These are phyloP conservation scores for Termitomyces sp. DNA, from an alignment of 768 basidiomycete species.

Conservation along the genomic window DNA sequence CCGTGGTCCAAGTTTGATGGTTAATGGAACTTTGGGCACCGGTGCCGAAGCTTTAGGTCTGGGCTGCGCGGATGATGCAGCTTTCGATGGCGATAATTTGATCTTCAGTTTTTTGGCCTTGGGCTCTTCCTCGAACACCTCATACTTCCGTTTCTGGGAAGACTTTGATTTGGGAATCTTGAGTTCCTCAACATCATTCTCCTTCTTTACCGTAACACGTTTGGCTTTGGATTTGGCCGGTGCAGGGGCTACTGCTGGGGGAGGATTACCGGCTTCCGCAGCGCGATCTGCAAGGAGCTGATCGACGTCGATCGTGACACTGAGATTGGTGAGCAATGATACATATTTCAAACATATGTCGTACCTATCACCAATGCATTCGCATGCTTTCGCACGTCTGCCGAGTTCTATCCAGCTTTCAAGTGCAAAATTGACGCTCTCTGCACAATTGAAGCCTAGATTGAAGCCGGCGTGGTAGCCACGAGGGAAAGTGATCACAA, in stretches of 20 bases:
- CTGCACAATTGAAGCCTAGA: constrained; percentile 93
- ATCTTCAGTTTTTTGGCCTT: constrained; percentile 51
- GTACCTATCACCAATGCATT: constrained; percentile 74
- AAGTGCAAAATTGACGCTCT: constrained; percentile 95
- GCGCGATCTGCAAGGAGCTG: constrained; percentile 72
- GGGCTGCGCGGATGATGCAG: constrained; percentile 18
- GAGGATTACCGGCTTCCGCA: constrained; percentile 34
- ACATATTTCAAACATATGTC: constrained; percentile 8
- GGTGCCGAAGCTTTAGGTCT: not conserved
- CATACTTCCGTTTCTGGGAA: constrained; percentile 40
- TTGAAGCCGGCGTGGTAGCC: constrained; percentile 99
- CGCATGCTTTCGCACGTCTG: constrained; percentile 71
- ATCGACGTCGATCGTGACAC: constrained; percentile 93
- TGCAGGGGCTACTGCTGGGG: constrained; percentile 4
- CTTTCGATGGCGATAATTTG: constrained; percentile 31
- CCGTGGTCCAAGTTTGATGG: constrained; percentile 65
- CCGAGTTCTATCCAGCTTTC: constrained; percentile 94
- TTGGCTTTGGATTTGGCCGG: constrained; percentile 15
- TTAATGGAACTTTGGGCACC: constrained; percentile 49
- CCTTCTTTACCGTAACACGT: constrained; percentile 23
- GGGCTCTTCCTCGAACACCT: constrained; percentile 32
- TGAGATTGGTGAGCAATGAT: constrained; percentile 27
- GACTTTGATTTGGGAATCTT: constrained; percentile 38
- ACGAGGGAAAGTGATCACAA: constrained; percentile 91
- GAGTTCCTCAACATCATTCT: constrained; percentile 23